Evolutionary conservation across 2,329 filamentous ascomycete genomes (phyloP), one percentile per base, ranked within the genome.

Genomic region (Corinectria fuckeliana): DNA sequence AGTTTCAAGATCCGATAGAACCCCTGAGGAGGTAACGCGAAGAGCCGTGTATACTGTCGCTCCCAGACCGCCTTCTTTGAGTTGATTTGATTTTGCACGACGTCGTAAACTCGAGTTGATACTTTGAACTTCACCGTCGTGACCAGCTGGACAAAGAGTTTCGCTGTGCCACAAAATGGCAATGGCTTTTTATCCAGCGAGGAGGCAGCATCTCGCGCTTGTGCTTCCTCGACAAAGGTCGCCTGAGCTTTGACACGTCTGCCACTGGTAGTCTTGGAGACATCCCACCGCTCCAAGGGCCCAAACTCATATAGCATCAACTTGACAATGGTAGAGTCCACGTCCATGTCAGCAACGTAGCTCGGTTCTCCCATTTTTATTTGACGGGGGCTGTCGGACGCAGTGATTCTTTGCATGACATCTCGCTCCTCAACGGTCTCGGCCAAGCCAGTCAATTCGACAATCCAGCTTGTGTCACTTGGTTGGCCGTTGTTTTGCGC

Each of bases 221-320:
- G 71, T 0, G 67, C 67, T 48, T 78, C 76, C 1, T 76, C 64
- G 4, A 67, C 18, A 42, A 81, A 83, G 2, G 69, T 66, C 1
- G 75, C 79, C 13, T 69, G 72, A 0, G 74, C 79, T 60, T 79
- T 79, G 16, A 76, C 57, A 2, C 78, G 70, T 54, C 76, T 79
- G 2, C 71, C 71, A 0, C 61, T 51, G 3, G 58, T 42, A 6
- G 66, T 62, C 1, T 51, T 53, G 1, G 59, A 65, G 4, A 71
- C 58, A 20, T 74, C 69, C 72, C 75, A 78, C 50, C 63, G 69
- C 58, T 78, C 75, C 2, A 81, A 50, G 0, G 71, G 67, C 0
- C 77, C 78, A 8, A 73, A 55, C 1, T 65, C 51, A 1, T 65
- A 58, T 10, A 80, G 62, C 47, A 75, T 64, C 0, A 73, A 73